A percentile compares a stretch with the other conserved stretches of the same genome.
Evolutionary conservation across 495 filamentous ascomycete genomes (phyloP).

Genomic region (Diplogelasinospora grovesii): DNA sequence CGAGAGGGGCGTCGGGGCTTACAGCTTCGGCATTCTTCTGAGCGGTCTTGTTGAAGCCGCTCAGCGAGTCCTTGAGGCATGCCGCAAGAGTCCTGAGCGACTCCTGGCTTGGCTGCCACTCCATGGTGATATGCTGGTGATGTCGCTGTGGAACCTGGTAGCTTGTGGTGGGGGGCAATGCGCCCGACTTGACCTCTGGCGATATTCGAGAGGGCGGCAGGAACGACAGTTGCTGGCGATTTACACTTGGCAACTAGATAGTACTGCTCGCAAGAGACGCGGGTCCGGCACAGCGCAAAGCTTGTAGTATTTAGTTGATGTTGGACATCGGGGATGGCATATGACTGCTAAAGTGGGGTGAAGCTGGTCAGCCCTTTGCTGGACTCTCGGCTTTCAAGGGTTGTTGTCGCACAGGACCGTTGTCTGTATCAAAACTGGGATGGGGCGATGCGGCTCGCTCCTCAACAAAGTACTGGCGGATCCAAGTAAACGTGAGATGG

Average conservation of each 20-base stretch:
- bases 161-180: too few relatives aligned
- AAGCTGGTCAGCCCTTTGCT: slow-evolving; percentile 4
- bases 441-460: neutral
- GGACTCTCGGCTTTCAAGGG: slow-evolving; percentile 1
- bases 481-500: neutral
- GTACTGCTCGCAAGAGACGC: too few relatives aligned
- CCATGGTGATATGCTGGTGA: slow-evolving; percentile 63
- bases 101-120: slow-evolving; percentile 87
- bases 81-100: slow-evolving; percentile 80
- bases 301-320: slow-evolving; percentile 6
- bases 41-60: slow-evolving; percentile 63
- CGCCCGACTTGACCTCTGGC: neutral
- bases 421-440: slow-evolving; percentile 2
- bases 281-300: slow-evolving; percentile 4
- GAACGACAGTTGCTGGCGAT: neutral
- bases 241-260: too few relatives aligned
- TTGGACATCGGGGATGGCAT: slow-evolving; percentile 8
- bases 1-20: slow-evolving; percentile 14
- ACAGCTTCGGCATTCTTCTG: slow-evolving; percentile 80
- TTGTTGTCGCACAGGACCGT: slow-evolving; percentile 10
- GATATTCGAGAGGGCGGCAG: neutral
- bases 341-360: slow-evolving; percentile 7
- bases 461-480: neutral
- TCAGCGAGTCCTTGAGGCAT: slow-evolving; percentile 88
- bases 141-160: too few relatives aligned